Conservation (phyloP, 768 basidiomycete genomes). For the Mycena haematopus region DNA sequence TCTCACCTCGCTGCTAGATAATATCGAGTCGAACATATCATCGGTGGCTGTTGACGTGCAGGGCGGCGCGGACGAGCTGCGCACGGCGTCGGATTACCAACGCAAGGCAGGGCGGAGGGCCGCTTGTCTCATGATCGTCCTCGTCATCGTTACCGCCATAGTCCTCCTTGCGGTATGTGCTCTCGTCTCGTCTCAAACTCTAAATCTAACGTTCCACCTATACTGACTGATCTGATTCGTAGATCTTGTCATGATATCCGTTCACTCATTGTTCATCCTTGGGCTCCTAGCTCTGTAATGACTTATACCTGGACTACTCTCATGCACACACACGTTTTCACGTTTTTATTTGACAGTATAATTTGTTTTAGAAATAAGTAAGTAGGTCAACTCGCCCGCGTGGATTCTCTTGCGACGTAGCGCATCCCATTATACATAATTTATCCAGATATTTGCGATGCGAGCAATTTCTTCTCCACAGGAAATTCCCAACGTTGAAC, state of each 20-base stretch:
- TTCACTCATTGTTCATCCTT: background rate
- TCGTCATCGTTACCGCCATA: constrained; percentile 85
- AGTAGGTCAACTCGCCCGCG: too few relatives aligned
- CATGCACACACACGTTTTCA: too few relatives aligned
- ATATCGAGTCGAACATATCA: background rate
- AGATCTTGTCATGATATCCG: background rate
- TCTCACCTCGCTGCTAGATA: background rate
- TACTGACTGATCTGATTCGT: background rate
- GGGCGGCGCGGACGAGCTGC: constrained; percentile 82
- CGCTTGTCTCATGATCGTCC: constrained; percentile 86
- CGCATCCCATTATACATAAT: too few relatives aligned
- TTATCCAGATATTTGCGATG: too few relatives aligned
- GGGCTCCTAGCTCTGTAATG: too few relatives aligned
- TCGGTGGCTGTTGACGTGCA: constrained; percentile 32
- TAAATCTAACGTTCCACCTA: background rate
- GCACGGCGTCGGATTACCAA: constrained; percentile 91
- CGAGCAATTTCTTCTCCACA: too few relatives aligned
- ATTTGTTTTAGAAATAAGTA: too few relatives aligned
- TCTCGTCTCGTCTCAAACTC: background rate
- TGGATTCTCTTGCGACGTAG: too few relatives aligned
- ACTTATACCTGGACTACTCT: too few relatives aligned
- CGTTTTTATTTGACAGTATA: too few relatives aligned
- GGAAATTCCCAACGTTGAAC: too few relatives aligned
- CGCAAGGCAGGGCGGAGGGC: constrained; percentile 91
- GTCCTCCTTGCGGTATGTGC: constrained; percentile 88